phyloP scores from a whole-genome alignment of 768 basidiomycete species.

The Kwoniella newhampshirensis region DNA sequence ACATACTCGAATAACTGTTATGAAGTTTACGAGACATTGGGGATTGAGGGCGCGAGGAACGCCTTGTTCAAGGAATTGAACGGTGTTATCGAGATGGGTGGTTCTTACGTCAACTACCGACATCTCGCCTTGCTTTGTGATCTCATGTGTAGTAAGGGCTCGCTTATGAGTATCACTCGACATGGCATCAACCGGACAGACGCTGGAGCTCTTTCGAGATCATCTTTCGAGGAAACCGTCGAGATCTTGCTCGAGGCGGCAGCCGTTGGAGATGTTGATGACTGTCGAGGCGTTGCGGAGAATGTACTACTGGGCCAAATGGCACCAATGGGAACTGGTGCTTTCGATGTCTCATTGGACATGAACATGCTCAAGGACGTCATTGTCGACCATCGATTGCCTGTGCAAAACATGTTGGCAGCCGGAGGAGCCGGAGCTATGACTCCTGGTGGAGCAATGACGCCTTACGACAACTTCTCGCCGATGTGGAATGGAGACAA shows the following conservation, averaged over 20 bases:
- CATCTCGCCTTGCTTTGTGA: slow-evolving; percentile 96
- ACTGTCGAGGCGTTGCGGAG: slow-evolving; percentile 97
- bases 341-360: slow-evolving; percentile 92
- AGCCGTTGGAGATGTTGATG: slow-evolving; percentile 95
- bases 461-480: slow-evolving; percentile 90
- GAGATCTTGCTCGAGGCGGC: slow-evolving; percentile 99
- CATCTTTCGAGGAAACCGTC: slow-evolving; percentile 99
- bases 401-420: slow-evolving; percentile 51
- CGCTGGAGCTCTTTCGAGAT: slow-evolving; percentile 97
- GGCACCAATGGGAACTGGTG: slow-evolving; percentile 99
- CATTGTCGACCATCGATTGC: slow-evolving; percentile 87
- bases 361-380: slow-evolving; percentile 99
- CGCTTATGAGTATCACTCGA: slow-evolving; percentile 96
- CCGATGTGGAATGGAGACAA: slow-evolving; percentile 71
- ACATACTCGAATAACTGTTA: slow-evolving; percentile 97
- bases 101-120: slow-evolving; percentile 98
- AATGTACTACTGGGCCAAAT: slow-evolving; percentile 99
- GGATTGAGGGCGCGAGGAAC: slow-evolving; percentile 93
- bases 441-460: slow-evolving; percentile 62
- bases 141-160: slow-evolving; percentile 93
- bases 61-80: slow-evolving; percentile 92
- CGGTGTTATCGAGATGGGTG: slow-evolving; percentile 96
- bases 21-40: slow-evolving; percentile 89
- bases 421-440: slow-evolving; percentile 48
- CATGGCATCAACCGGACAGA: slow-evolving; percentile 99